Evolutionary conservation across 768 basidiomycete genomes (phyloP).

Genomic region (Lentinula aciculospora): DNA sequence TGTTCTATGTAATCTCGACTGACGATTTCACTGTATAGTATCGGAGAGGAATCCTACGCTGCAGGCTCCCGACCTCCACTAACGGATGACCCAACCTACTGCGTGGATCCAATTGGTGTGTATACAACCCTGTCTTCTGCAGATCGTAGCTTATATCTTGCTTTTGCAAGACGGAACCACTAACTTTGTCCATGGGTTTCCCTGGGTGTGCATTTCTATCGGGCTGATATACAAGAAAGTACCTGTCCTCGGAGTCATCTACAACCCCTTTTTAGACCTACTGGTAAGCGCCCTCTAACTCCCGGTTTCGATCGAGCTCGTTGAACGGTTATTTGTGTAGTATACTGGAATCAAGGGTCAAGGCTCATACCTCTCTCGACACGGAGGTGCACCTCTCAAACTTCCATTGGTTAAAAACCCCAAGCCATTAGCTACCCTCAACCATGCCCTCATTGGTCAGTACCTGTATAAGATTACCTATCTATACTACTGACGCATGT

Average conservation of each 20-base stretch:
- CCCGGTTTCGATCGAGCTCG: neutral
- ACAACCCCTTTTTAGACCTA: constrained; percentile 87
- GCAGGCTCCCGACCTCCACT: constrained; percentile 63
- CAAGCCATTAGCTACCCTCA: constrained; percentile 61
- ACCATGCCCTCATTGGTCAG: constrained; percentile 65
- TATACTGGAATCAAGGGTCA: constrained; percentile 77
- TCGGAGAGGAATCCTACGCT: constrained; percentile 92
- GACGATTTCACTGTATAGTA: constrained; percentile 36
- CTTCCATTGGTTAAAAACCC: constrained; percentile 61
- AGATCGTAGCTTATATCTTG: neutral
- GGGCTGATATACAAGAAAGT: constrained; percentile 79
- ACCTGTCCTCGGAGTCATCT: constrained; percentile 88
- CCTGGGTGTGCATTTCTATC: constrained; percentile 86
- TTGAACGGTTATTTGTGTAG: constrained; percentile 48
- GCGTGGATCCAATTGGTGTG: constrained; percentile 90
- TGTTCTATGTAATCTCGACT: neutral
- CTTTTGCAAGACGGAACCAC: constrained; percentile 71
- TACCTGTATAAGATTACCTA: neutral
- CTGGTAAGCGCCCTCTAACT: constrained; percentile 39
- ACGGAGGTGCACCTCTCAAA: constrained; percentile 36
- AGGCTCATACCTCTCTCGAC: constrained; percentile 70
- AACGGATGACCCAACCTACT: constrained; percentile 90
- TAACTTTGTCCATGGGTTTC: constrained; percentile 84
- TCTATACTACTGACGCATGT: too few species aligned
- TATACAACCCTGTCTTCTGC: neutral